Evolutionary conservation across 257 asterid genomes (phyloP), one percentile per base, ranked within the genome.

Genomic region (Anisodus tanguticus): DNA sequence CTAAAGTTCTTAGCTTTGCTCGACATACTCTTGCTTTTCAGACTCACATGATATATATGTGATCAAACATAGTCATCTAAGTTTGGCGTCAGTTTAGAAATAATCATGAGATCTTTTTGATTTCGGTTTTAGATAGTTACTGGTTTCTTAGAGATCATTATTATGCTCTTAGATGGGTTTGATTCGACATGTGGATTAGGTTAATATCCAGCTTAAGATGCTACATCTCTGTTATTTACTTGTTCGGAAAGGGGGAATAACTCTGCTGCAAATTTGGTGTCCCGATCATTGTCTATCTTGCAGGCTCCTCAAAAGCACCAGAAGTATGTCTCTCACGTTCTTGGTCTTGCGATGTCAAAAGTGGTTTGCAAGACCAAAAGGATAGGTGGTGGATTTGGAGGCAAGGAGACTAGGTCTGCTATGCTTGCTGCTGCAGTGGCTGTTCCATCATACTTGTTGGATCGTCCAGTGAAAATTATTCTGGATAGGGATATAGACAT

Each of bases 351-450:
- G 55, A 96, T 94, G 99, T 92, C 99, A 58, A 96, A 96, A 88
- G 99, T 96, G 80, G 98, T 96, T 59, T 96, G 99, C 92, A 96
- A 89, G 92, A 93, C 97, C 55, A 96, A 96, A 93, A 89, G 99
- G 91, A 92, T 96, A 74, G 99, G 98, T 31, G 99, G 99, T 89
- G 99, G 98, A 69, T 96, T 96, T 86, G 99, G 99, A 83, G 99
- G 99, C 81, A 96, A 96, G 91, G 99, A 96, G 86, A 96, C 98
- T 64, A 92, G 98, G 83, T 92, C 98, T 60, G 98, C 94, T 87
- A 81, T 90, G 58, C 39, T 96, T 89, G 97, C 98, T 85, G 98
- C 95, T 26, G 94, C 74, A 76, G 98, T 93, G 35, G 92, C 99
- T 31, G 85, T 94, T 85, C 98, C 99, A 59, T 93, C 99, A n/a